Evolutionary conservation across 129 eudicot genomes (phyloP), one percentile per base, ranked within the genome.

Genomic region (Chrysanthemum makinoi): DNA sequence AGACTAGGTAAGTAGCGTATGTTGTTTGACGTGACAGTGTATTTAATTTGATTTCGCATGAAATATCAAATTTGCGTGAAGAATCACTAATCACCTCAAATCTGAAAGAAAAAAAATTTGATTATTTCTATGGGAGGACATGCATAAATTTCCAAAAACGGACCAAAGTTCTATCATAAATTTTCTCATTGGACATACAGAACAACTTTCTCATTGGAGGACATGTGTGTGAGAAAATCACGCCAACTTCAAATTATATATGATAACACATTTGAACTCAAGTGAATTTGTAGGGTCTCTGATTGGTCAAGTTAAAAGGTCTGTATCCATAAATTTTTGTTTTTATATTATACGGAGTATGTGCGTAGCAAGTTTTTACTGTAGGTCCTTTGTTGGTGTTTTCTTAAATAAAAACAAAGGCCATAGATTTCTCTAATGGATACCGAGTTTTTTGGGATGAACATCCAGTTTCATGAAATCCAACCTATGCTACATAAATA

Each of bases 1-100:
- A 66, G 2, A 67, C 72, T 20, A 67, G 60, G 47, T 50, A 67
- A 67, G 46, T 15, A 19, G 72, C 72, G 8, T 67, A 67, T 67
- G 24, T 24, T 50, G 72, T 49, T 50, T 67, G 20, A 13, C 7
- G 72, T n/a, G 60, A 16, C 4, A 26, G 16, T 24, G 26, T 14
- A 8, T 26, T 3, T 43, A 58, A 49, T 67, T 20, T 26, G 7
- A 22, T 19, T 19, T 51, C 51, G 4, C 14, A 56, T 10, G 62
- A 16, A 9, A 56, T 63, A 14, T 15, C 0, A 5, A 63, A 63
- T 30, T 15, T 39, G 4, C 5, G 10, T 63, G 49, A 63, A 35
- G 49, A 8, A 33, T 63, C 20, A 2, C 9, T 19, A 30, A 19
- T 14, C 19, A n/a, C 46, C n/a, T 51, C 49, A 7, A 49, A 11